A percentile compares a stretch with the other conserved stretches of the same genome.
Conservation (phyloP, 257 asterid genomes). For the Fraxinus anomala region DNA sequence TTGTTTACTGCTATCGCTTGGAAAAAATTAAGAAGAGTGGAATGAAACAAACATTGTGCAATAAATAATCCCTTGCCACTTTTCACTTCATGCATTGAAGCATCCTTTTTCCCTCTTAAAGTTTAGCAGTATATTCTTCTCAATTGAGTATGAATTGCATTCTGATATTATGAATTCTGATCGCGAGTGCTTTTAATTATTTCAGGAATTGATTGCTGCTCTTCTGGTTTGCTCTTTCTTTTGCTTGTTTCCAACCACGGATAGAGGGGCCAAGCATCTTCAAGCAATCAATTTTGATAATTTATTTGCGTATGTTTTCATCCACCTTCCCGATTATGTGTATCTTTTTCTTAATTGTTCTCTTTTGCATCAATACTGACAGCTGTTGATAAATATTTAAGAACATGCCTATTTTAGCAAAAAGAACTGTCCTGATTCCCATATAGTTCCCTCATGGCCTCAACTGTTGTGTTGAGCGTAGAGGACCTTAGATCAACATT, state of each 20-base stretch:
- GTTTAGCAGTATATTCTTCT: neutral
- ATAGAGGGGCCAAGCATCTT: constrained; percentile 73
- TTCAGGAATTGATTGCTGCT: constrained; percentile 90
- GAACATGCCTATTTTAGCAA: neutral
- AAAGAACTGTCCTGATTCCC: neutral
- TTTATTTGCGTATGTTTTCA: constrained; percentile 76
- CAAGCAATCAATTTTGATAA: constrained; percentile 70
- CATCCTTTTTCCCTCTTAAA: neutral
- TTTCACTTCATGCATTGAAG: neutral
- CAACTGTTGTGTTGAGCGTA: neutral
- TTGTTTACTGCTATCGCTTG: constrained; percentile 16
- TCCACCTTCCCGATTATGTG: constrained; percentile 4
- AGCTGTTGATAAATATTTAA: constrained; percentile 1
- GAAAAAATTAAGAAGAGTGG: neutral
- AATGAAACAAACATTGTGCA: neutral
- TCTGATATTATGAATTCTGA: constrained; percentile 16
- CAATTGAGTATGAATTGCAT: neutral
- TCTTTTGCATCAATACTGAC: neutral
- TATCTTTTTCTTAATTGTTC: constrained; percentile 6
- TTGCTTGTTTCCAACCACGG: constrained; percentile 72
- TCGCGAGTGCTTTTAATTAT: constrained; percentile 18
- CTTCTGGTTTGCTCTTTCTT: constrained; percentile 83
- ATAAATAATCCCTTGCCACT: neutral
- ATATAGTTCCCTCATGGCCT: neutral
- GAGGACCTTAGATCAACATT: constrained; percentile 12